Base-by-base conservation (phyloP, 2,329 filamentous ascomycete species). In the Colletotrichum scovillei region DNA sequence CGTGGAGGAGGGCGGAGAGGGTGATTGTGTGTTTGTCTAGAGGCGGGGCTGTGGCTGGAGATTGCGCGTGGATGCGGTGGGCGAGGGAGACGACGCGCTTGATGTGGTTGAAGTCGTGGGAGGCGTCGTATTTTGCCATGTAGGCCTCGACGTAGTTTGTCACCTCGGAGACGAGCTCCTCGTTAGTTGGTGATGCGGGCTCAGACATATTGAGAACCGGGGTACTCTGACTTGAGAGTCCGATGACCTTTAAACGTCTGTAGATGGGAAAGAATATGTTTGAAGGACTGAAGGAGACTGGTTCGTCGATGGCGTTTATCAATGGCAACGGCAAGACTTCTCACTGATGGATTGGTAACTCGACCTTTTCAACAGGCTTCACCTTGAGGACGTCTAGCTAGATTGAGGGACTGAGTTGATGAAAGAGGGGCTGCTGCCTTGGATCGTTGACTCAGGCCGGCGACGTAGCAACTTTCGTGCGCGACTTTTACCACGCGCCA, bases 101-200 rank as follows among this genome's bases (percentile, higher is more conserved):
- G 78, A 98, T 94, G 82, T 98, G 95, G 69, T 90, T 86, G 86
- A 94, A 97, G 85, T 97, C 94, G 85, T 98, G 95, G 2, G 94
- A 97, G 64, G 91, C 91, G 83, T 98, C 95, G 83, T 94, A 94
- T 75, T 89, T 87, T 58, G 90, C 86, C 92, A 95, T 96, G 86
- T 93, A 95, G 55, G 87, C 84, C 78, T 90, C 57, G 66, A 94
- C 92, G 80, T 92, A 94, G 58, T 84, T 83, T 22, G 89, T 90
- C 73, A 92, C 89, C 63, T 84, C 82, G 79, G 90, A 84, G 75
- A 93, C 85, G 69, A 87, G 82, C 57, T 84, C 82, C 71, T 85
- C 81, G 69, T 82, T 78, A 68, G n/a, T 62, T 3, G 42, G 26
- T 24, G 66, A 52, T 3, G 52, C 22, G 60, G 49, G 16, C 11